Evolutionary conservation across 768 basidiomycete species (phyloP).

Genomic region (Xerocomellus amylosporus): DNA sequence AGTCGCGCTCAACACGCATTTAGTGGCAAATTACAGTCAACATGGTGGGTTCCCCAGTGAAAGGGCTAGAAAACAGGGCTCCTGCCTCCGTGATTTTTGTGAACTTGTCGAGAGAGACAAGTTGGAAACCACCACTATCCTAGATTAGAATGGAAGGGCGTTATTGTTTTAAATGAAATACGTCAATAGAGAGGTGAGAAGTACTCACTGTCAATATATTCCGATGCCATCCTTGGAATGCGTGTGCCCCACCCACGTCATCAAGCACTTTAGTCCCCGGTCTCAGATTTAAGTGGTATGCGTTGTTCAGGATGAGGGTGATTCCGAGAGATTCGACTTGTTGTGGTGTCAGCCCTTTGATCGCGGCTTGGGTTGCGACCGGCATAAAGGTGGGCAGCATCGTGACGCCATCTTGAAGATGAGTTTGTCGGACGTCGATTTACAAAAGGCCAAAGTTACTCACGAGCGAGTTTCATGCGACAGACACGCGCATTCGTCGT

Average conservation of each 20-base stretch:
- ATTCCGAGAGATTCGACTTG: conserved; percentile 81
- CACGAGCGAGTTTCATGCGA: conserved; percentile 80
- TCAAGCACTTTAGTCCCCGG: conserved; percentile 75
- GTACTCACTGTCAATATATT: conserved; percentile 76
- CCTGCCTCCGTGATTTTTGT: conserved; percentile 87
- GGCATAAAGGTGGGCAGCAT: conserved; percentile 93
- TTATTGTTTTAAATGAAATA: not conserved
- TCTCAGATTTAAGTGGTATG: conserved; percentile 85
- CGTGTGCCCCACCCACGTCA: conserved; percentile 81
- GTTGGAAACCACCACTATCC: conserved; percentile 91
- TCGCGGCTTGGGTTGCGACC: conserved; percentile 87
- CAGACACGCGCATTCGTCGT: conserved; percentile 83
- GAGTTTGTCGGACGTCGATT: not conserved
- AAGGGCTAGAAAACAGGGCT: conserved; percentile 80
- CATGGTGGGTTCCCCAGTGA: conserved; percentile 86
- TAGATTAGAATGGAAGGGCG: conserved; percentile 24
- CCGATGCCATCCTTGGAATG: conserved; percentile 83
- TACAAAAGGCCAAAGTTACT: conserved; percentile 24
- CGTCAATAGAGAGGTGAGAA: not conserved
- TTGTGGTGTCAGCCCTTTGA: conserved; percentile 86
- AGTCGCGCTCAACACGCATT: not conserved
- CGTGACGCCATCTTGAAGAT: conserved; percentile 64
- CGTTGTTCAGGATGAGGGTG: conserved; percentile 84
- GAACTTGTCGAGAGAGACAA: conserved; percentile 82
- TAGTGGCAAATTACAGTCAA: conserved; percentile 55